phyloP scores from a whole-genome alignment of 805 yeast genomes.

The Wickerhamiella lipophila region DNA sequence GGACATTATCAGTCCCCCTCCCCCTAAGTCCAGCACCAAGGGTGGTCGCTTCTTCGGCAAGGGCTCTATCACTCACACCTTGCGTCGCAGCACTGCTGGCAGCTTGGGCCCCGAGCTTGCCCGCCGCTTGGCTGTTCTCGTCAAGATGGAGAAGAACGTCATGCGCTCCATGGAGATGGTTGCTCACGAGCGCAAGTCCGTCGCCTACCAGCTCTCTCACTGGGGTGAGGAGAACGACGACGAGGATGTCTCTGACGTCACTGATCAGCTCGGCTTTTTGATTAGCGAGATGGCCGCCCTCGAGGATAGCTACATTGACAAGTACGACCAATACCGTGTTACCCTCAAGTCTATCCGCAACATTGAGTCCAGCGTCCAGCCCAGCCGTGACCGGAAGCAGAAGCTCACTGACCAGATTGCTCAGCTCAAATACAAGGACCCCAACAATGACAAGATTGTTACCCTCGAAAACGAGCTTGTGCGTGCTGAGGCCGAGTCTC shows the following conservation, averaged over 20 bases:
- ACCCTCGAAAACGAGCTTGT: conserved; percentile 97
- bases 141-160: conserved; percentile 92
- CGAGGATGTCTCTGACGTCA: conserved; percentile 92
- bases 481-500: conserved; percentile 97
- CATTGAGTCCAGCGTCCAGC: conserved; percentile 96
- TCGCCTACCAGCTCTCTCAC: conserved; percentile 88
- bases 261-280: conserved; percentile 93
- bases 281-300: conserved; percentile 94
- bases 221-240: conserved; percentile 95
- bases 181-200: conserved; percentile 87
- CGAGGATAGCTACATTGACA: conserved; percentile 96
- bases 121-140: conserved; percentile 77
- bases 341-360: conserved; percentile 89
- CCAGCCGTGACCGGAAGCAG: conserved; percentile 94
- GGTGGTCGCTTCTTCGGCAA: conserved; percentile 76
- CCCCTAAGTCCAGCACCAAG: conserved; percentile 87
- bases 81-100: conserved; percentile 76
- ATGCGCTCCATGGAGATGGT: conserved; percentile 88
- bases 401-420: conserved; percentile 97
- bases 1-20: conserved; percentile 86
- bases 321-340: conserved; percentile 95
- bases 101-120: conserved; percentile 90
- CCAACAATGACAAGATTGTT: conserved; percentile 89
- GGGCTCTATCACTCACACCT: conserved; percentile 36
- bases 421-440: conserved; percentile 94